A percentile compares a stretch with the other conserved stretches of the same genome.
Conservation (phyloP, 2,329 filamentous ascomycete genomes). For the Xylariaceae sp. region DNA sequence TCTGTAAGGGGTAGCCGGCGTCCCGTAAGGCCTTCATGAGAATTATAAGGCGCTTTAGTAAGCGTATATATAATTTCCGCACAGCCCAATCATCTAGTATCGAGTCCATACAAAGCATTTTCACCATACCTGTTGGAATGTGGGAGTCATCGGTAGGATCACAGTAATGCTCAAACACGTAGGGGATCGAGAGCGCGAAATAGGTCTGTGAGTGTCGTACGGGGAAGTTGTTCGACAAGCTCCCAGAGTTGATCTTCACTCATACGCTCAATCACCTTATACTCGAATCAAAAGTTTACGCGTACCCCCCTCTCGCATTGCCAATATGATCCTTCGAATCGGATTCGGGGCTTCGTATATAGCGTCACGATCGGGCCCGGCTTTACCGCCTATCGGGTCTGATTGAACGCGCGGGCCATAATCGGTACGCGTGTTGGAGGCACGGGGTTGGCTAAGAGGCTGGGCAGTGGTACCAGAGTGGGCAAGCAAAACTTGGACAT, state of each 20-base stretch:
- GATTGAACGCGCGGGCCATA: neutral
- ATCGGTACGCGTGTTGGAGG: neutral
- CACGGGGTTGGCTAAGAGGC: neutral
- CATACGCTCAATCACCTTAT: constrained; percentile 20
- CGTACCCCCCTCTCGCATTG: constrained; percentile 23
- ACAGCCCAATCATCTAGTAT: constrained; percentile 41
- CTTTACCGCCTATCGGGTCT: neutral
- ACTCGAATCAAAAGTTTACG: constrained; percentile 20
- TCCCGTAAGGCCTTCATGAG: constrained; percentile 33
- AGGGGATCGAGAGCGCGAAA: constrained; percentile 57
- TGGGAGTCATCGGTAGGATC: constrained; percentile 42
- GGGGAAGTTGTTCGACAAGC: constrained; percentile 40
- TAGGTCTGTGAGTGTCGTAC: constrained; percentile 56
- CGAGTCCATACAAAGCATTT: constrained; percentile 34
- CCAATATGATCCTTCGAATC: constrained; percentile 19
- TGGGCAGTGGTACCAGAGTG: neutral
- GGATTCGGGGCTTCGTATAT: constrained; percentile 2
- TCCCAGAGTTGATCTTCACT: constrained; percentile 25
- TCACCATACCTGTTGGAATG: constrained; percentile 37
- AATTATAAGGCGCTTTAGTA: constrained; percentile 34
- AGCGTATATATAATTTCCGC: constrained; percentile 36
- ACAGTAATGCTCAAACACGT: constrained; percentile 40
- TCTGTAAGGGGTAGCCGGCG: constrained; percentile 27
- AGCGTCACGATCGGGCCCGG: neutral
- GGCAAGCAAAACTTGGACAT: constrained; percentile 15